Base-by-base conservation (phyloP, 345 rosid species). In the Toxicodendron radicans region DNA sequence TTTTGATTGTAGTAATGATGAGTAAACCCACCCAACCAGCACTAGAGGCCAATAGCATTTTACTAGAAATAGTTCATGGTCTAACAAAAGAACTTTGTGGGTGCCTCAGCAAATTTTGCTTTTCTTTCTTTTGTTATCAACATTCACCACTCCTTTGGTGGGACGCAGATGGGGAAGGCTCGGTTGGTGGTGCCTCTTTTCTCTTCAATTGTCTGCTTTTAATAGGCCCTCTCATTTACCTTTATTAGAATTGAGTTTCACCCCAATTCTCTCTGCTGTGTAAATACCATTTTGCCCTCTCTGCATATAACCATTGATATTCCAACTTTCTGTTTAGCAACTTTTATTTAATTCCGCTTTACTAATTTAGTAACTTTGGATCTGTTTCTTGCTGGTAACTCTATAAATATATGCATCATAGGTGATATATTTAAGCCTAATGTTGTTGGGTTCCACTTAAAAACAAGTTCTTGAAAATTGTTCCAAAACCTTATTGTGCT, bases 1-100 rank as follows among this genome's bases (percentile, higher is more conserved):
- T 80, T 83, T 83, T 85, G 82, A 87, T 85, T 84, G 87, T 71
- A 65, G 92, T 73, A 80, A 91, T 89, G 83, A 91, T 91, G 90
- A 87, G 68, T 35, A 72, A 81, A 79, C 74, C 88, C 86, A 85
- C 88, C 87, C 72, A 71, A 72, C 51, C 61, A 72, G 71, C 76
- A 73, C 46, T 60, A 24, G 66, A 76, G 45, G 65, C 81, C 84
- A 85, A 59, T 72, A 7, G 68, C 45, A 75, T 70, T 60, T 83
- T 79, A 77, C 85, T 75, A 66, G 49, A 79, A 83, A 83, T 73
- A 80, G 86, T 73, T 62, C 21, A 45, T 70, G 80, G 71, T 66
- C 74, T 38, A 57, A 23, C 61, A 53, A 62, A 77, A 74, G 45
- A 56, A 27, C 64, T 32, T 23, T 51, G 7, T 38, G 20, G 54